Evolutionary conservation across 2,329 filamentous ascomycete genomes (phyloP), one percentile per base, ranked within the genome.

Genomic region (Clarireedia hainanense): DNA sequence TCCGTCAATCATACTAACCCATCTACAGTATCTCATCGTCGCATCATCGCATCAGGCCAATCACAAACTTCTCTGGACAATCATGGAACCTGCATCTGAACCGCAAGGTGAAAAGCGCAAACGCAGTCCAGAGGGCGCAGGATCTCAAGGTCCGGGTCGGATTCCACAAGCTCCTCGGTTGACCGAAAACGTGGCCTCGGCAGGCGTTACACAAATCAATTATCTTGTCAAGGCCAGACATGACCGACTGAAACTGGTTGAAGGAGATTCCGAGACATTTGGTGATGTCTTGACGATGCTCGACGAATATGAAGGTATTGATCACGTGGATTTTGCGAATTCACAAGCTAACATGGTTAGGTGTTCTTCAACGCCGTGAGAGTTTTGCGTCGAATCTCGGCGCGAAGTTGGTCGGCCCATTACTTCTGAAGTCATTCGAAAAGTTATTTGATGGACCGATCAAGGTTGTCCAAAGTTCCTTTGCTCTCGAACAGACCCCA

Each of bases 351-450:
- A 63, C 59, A 58, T 58, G 63, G 55, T 58, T 58, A 79, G 89
- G 85, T 61, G 88, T 94, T 15, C 76, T 95, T 52, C 88, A 89
- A 65, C 83, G 89, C 55, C 88, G 92, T 69, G 90, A 96, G 73
- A 92, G 88, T 70, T 82, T 95, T 64, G 91, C 90, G 47, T 86
- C 87, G 57, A 92, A 90, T 65, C 78, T 96, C 26, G 90, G 90
- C 64, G 90, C 89, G 55, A 88, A 89, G 63, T 85, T 91, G 17
- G 81, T 91, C 1, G 89, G 88, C 0, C 89, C 89, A 24, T 89
- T 91, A 51, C 74, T 95, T 60, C 82, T 95, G 65, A 91, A 91
- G 71, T 86, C 89, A 43, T 90, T 95, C 69, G 90, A 95, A 70
- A 81, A 88, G 52, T 78, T 92, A 55, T 95, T 96, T 66, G 89